phyloP scores from a whole-genome alignment of 2,329 filamentous ascomycete species.

The Aspergillus fijiensis region DNA sequence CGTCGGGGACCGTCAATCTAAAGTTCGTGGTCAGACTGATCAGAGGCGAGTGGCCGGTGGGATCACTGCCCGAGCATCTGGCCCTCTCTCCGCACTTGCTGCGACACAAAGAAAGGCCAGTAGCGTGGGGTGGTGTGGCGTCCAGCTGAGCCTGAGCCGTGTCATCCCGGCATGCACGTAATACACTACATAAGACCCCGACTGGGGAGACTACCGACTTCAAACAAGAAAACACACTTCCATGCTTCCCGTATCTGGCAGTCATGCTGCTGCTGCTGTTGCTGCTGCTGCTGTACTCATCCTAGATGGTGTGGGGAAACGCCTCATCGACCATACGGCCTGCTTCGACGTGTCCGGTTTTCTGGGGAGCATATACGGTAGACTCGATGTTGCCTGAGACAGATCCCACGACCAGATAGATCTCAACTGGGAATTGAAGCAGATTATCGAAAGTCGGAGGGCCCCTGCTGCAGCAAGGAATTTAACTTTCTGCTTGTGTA shows the following conservation, averaged over 20 bases:
- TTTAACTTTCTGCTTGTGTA: not conserved
- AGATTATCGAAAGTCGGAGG: not conserved
- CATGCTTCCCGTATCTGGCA: not conserved
- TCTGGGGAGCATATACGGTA: not conserved
- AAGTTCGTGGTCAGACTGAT: slow-evolving; percentile 1
- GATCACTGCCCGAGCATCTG: slow-evolving; percentile 18
- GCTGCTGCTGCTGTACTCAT: not conserved
- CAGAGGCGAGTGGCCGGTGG: slow-evolving; percentile 17
- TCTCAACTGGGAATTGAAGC: not conserved
- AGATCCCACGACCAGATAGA: not conserved
- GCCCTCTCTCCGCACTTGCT: slow-evolving; percentile 12
- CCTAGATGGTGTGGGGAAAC: not conserved
- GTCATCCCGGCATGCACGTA: slow-evolving; percentile 24
- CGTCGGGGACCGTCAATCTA: not conserved
- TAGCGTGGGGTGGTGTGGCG: slow-evolving; percentile 25
- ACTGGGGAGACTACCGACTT: slow-evolving; percentile 6
- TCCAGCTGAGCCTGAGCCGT: slow-evolving; percentile 25
- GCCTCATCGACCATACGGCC: not conserved
- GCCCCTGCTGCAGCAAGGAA: not conserved
- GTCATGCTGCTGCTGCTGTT: not conserved
- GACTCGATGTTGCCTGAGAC: not conserved
- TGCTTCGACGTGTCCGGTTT: not conserved
- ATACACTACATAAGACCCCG: slow-evolving; percentile 14
- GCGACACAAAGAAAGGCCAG: slow-evolving; percentile 7
- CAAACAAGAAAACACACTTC: not conserved